Evolutionary conservation across 2,329 filamentous ascomycete genomes (phyloP).

Genomic region (Apiospora arundinis): DNA sequence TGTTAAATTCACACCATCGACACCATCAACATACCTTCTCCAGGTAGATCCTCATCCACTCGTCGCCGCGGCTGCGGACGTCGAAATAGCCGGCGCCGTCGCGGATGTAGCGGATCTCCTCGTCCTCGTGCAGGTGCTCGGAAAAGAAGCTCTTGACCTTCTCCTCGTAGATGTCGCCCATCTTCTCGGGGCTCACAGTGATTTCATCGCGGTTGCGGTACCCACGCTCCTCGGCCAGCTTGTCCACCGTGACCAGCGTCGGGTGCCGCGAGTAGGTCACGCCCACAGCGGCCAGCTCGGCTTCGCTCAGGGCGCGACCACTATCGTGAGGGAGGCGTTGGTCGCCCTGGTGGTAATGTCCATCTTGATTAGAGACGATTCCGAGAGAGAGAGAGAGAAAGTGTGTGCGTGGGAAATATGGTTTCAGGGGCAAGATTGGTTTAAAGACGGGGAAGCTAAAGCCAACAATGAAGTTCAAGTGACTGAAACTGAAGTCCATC

Average conservation of each 20-base stretch:
- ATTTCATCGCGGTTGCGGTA: slow-evolving; percentile 98
- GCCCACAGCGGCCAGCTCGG: slow-evolving; percentile 75
- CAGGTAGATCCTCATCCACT: slow-evolving; percentile 86
- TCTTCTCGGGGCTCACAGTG: slow-evolving; percentile 81
- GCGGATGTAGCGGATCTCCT: slow-evolving; percentile 95
- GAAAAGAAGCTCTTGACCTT: slow-evolving; percentile 95
- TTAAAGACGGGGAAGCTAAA: background rate
- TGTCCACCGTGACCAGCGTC: slow-evolving; percentile 70
- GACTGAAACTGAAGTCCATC: background rate
- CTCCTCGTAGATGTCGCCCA: slow-evolving; percentile 87
- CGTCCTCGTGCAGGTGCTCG: slow-evolving; percentile 97
- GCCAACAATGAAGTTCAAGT: background rate
- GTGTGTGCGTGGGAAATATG: background rate
- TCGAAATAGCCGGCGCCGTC: slow-evolving; percentile 93
- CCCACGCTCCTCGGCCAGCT: slow-evolving; percentile 73
- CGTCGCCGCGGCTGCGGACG: slow-evolving; percentile 80
- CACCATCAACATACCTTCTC: slow-evolving; percentile 66
- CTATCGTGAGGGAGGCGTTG: slow-evolving; percentile 92
- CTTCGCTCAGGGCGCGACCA: slow-evolving; percentile 68
- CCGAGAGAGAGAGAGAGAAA: background rate
- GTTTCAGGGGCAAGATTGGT: background rate
- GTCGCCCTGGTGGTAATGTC: slow-evolving; percentile 87
- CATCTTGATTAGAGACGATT: slow-evolving; percentile 64
- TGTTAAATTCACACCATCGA: background rate
- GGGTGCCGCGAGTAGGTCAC: slow-evolving; percentile 79